Evolutionary conservation across 768 basidiomycete genomes (phyloP).

Genomic region (Suillus fuscotomentosus): DNA sequence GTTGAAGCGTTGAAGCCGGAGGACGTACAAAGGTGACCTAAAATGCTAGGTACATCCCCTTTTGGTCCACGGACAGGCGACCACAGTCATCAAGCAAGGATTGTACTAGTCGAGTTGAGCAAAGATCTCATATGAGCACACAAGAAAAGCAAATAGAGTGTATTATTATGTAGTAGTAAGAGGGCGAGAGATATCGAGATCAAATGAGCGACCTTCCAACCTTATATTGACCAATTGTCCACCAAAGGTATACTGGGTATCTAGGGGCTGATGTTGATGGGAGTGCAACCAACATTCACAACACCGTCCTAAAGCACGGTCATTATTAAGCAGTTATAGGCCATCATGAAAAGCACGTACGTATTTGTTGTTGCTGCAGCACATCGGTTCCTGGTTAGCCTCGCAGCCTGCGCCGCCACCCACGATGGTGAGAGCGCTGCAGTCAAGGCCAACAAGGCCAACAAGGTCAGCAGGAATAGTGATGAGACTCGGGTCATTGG

Average conservation of each 20-base stretch:
- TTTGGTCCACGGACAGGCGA: background rate
- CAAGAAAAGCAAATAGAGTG: background rate
- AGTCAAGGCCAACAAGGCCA: slow-evolving; percentile 32
- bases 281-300: slow-evolving; percentile 36
- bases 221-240: background rate
- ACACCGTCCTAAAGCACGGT: slow-evolving; percentile 29
- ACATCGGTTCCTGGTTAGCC: slow-evolving; percentile 35
- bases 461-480: background rate
- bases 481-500: background rate
- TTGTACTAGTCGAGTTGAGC: background rate
- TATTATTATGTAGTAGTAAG: background rate
- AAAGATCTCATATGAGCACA: background rate
- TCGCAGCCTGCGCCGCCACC: background rate
- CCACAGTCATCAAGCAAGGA: background rate
- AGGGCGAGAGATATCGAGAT: background rate
- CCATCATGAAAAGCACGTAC: slow-evolving; percentile 25
- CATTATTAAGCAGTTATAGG: no score
- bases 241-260: background rate
- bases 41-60: background rate
- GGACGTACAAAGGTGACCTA: background rate
- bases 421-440: slow-evolving; percentile 34
- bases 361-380: slow-evolving; percentile 45
- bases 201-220: background rate
- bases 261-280: slow-evolving; percentile 29
- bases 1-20: no score